Percentiles rank a stretch among this genome's conserved stretches.
Conservation (phyloP, 2,329 filamentous ascomycete genomes). For the Lachnellula cervina region DNA sequence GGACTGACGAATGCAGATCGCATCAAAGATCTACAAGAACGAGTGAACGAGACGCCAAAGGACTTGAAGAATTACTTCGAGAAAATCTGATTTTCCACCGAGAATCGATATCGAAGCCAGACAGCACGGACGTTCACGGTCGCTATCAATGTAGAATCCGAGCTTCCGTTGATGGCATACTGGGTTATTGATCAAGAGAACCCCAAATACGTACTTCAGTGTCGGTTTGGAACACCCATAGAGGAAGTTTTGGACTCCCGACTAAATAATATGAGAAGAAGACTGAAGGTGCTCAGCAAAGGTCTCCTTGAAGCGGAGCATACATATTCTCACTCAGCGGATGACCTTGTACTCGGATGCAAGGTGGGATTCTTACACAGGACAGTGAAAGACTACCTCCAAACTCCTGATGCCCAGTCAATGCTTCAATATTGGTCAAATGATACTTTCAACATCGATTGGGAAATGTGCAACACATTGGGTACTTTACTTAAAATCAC, state of each 20-base stretch:
- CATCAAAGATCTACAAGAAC: constrained; percentile 14
- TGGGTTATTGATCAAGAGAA: neutral
- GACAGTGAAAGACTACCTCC: constrained; percentile 1
- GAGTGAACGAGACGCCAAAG: constrained; percentile 17
- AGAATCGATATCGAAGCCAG: neutral
- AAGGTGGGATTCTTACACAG: constrained; percentile 2
- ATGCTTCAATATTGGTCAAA: neutral
- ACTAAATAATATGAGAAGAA: constrained; percentile 5
- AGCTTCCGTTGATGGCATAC: neutral
- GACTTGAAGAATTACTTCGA: constrained; percentile 22
- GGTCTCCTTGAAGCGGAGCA: neutral
- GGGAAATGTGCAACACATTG: no score
- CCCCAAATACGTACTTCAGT: neutral
- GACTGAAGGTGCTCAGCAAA: neutral
- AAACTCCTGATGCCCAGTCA: neutral
- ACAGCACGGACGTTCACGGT: neutral
- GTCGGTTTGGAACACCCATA: neutral
- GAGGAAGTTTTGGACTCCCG: neutral
- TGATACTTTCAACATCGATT: neutral
- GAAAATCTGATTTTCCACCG: constrained; percentile 12
- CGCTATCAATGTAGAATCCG: neutral
- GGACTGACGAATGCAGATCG: constrained; percentile 11
- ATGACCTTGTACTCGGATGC: neutral
- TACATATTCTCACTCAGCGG: fast-evolving
- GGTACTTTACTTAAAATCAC: no score